Conservation (phyloP, 805 yeast genomes). For the Yamadazyma philogaea region DNA sequence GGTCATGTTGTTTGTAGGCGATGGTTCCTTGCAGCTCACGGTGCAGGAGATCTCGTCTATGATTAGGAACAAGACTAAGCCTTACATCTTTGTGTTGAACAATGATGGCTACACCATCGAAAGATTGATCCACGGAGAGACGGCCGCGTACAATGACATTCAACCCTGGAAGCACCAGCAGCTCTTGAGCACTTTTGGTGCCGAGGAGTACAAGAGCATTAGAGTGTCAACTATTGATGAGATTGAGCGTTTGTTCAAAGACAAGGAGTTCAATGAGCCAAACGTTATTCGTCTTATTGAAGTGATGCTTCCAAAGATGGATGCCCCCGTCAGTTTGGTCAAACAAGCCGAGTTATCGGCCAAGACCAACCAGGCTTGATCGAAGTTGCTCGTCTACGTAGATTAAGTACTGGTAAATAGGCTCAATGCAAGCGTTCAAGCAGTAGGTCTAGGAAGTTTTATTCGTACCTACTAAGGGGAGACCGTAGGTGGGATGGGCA, state of each 20-base stretch:
- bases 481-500: no score
- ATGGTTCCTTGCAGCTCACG: constrained; percentile 41
- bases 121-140: constrained; percentile 38
- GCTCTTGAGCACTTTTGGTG: constrained; percentile 31
- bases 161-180: constrained; percentile 38
- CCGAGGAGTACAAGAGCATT: constrained; percentile 24
- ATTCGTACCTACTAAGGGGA: no score
- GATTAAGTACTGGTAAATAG: neutral
- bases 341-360: constrained; percentile 34
- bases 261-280: constrained; percentile 27
- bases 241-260: constrained; percentile 23
- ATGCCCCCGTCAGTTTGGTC: constrained; percentile 35
- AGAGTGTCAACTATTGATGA: constrained; percentile 27
- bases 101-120: constrained; percentile 41
- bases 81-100: constrained; percentile 38
- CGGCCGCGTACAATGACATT: constrained; percentile 35
- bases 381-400: neutral
- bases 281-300: constrained; percentile 34
- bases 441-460: no score
- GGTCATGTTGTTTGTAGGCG: constrained; percentile 40
- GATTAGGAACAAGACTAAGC: constrained; percentile 32
- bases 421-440: no score
- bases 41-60: constrained; percentile 41
- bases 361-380: constrained; percentile 20
- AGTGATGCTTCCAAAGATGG: constrained; percentile 35